Evolutionary conservation across 257 asterid genomes (phyloP), one percentile per base, ranked within the genome.

Genomic region (Henckelia pumila): DNA sequence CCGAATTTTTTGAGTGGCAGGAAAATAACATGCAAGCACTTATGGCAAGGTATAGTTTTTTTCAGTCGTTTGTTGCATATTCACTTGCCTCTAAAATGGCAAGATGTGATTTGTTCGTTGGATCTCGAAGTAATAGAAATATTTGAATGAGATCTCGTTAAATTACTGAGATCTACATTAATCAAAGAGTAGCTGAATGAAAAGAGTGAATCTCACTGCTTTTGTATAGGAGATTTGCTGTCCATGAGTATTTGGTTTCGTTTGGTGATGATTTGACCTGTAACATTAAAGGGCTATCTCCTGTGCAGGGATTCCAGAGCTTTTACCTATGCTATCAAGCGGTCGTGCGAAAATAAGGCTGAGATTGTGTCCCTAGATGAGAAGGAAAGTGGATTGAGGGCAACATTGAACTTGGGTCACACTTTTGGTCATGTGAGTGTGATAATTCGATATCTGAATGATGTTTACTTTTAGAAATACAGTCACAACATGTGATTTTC

Each of bases 281-380:
- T 75, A 56, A 59, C 30, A 56, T 67, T 49, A 59, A 33, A 22
- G 71, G 60, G 55, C 33, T 70, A 65, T 68, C 62, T 69, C 62
- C 62, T 66, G 61, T 79, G 63, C 78, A 94, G 99, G 85, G 97
- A 91, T 66, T 88, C 89, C 23, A 70, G 33, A 76, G 93, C 95
- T 71, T 83, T 91, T 73, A 82, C 95, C 63, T 88, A 88, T 82
- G 99, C 99, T 33, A 91, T 94, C 79, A 91, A 91, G 85, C 95
- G 97, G 22, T 94, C 99, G 6, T 94, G 99, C 71, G 96, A 94
- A 79, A 94, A 94, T 76, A 94, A 94, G 80, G 99, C 99, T 7
- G 95, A 91, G 76, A 97, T 94, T 61, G 99, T 94, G 66, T 86
- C 99, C 62, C 78, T 87, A 56, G 99, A 94, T 73, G 99, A 94